Percentiles rank a stretch among this genome's conserved stretches.
Evolutionary conservation across 257 asterid genomes (phyloP).

Genomic region (Buddleja alternifolia): DNA sequence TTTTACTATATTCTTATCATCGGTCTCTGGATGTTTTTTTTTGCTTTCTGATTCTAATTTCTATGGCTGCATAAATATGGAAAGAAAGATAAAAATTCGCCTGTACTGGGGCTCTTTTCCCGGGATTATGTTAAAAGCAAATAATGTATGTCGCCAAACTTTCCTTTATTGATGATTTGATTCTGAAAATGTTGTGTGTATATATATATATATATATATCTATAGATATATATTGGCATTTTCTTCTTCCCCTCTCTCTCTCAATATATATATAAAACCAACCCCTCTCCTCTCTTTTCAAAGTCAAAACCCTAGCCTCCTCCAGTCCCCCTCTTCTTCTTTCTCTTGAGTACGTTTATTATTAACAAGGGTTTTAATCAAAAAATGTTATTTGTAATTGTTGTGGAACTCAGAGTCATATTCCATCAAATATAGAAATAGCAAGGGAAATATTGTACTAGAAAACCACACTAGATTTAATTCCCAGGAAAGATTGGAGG

Average conservation of each 20-base stretch:
- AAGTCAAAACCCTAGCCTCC: constrained; percentile 37
- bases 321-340: neutral
- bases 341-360: constrained; percentile 1
- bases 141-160: constrained; percentile 46
- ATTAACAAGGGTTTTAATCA: neutral
- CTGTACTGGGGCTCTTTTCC: constrained; percentile 48
- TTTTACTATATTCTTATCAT: constrained; percentile 23
- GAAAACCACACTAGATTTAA: no score
- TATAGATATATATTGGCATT: no score
- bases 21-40: constrained; percentile 28
- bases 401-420: no score
- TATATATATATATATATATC: no score
- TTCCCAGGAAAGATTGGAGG: no score
- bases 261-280: constrained; percentile 15
- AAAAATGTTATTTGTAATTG: no score
- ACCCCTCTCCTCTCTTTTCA: constrained; percentile 27
- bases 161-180: constrained; percentile 41
- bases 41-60: constrained; percentile 29
- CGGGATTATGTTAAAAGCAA: constrained; percentile 42
- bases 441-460: no score
- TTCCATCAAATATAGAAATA: no score
- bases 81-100: constrained; percentile 36
- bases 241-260: constrained; percentile 20
- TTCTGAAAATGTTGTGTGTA: no score
- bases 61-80: constrained; percentile 39